Evolutionary conservation across 441 rosid species (phyloP), one percentile per base, ranked within the genome.

Genomic region (Francoa sonchifolia): DNA sequence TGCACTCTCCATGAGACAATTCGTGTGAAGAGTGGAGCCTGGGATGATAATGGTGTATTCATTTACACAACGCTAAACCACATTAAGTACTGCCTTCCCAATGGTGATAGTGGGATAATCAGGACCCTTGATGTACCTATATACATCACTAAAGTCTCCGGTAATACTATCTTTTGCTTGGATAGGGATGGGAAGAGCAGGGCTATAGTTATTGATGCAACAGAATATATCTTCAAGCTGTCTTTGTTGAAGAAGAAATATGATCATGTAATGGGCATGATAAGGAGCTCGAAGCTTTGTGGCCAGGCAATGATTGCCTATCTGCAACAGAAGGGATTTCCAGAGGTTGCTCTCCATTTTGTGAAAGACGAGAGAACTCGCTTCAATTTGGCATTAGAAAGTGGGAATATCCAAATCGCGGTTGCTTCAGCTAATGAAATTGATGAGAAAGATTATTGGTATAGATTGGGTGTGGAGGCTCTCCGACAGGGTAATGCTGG

Each of bases 241-340:
- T 55, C 88, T 23, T 61, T 85, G 21, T 50, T 81, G 66, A 71
- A 62, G 60, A 78, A 82, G 72, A 79, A 62, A 39, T 85, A 71
- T 58, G 96, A 86, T 42, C 65, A 86, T 63, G 96, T 82, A 34
- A 77, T 82, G 94, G 67, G 73, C 74, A 86, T 86, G 96, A 86
- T 86, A 48, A 82, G 68, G 71, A 77, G 70, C 58, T 79, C 94
- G 12, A 81, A 79, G 67, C 87, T 86, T 30, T 86, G 96, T 48
- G 96, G 96, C 31, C 90, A 86, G 66, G 94, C 94, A 23, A 63
- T 86, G 90, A 82, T 86, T 52, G 82, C 96, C 28, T 86, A 86
- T 67, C 67, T 86, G 50, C 96, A 86, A 51, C 90, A 86, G 61
- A 86, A 82, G 51, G 96, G 90, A 19, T 86, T 86, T 45, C 96